phyloP scores from a whole-genome alignment of 805 yeast genomes.

The Wickerhamiella sorbophila region DNA sequence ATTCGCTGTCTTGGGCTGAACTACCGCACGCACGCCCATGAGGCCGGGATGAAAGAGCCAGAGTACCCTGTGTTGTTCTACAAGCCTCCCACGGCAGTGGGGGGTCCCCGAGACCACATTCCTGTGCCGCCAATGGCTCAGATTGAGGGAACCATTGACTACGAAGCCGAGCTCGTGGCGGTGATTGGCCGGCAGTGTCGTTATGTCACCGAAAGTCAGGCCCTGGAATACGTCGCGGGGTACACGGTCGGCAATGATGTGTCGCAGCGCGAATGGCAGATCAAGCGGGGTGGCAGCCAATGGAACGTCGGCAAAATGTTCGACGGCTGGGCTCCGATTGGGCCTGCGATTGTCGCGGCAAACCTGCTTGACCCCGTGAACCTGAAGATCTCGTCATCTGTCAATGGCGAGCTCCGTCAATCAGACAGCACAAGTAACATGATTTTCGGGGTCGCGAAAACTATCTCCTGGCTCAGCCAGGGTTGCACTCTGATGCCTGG shows the following conservation, averaged over 20 bases:
- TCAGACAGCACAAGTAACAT: constrained; percentile 34
- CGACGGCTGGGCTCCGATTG: constrained; percentile 44
- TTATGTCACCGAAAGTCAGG: constrained; percentile 31
- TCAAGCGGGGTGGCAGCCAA: constrained; percentile 38
- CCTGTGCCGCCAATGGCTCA: constrained; percentile 26
- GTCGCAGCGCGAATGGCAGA: constrained; percentile 45
- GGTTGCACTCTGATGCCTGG: constrained; percentile 42
- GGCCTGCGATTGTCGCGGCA: constrained; percentile 36
- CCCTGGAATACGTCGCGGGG: constrained; percentile 36
- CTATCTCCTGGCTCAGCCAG: constrained; percentile 35
- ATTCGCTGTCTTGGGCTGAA: constrained; percentile 40
- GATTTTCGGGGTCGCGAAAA: constrained; percentile 32
- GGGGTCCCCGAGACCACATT: constrained; percentile 32
- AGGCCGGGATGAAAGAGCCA: constrained; percentile 32
- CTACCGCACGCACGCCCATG: constrained; percentile 31
- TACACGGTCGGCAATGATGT: constrained; percentile 43
- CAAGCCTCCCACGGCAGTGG: constrained; percentile 35
- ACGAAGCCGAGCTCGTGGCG: constrained; percentile 40
- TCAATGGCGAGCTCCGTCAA: constrained; percentile 38
- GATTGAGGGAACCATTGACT: constrained; percentile 29
- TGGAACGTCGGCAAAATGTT: constrained; percentile 40
- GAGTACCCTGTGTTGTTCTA: constrained; percentile 36
- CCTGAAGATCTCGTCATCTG: constrained; percentile 28
- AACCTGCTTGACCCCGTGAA: constrained; percentile 22
- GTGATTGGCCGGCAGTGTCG: constrained; percentile 39